Evolutionary conservation across 371 early-diverging fungal species (phyloP), one percentile per base, ranked within the genome.

Genomic region (Mucor mucedo): DNA sequence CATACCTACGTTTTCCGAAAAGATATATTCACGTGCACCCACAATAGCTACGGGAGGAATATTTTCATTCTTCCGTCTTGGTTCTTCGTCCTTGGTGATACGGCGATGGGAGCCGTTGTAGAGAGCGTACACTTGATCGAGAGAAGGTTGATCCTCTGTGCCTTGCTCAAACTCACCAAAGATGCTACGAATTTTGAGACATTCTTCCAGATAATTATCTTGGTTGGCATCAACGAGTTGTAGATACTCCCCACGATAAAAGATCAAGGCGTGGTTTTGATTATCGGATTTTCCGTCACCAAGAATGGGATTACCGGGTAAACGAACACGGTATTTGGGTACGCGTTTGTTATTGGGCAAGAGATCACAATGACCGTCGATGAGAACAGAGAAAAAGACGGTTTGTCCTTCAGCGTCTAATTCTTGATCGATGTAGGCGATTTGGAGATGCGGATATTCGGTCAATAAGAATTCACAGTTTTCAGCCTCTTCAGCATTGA

Each of bases 271-370:
- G 64, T 91, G 91, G 71, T 95, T 95, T 74, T 96, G 95, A 70
- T 95, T 95, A 69, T 95, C 95, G 0, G 93, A 89, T 78, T 95
- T 94, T 52, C 95, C 95, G 69, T 96, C 95, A 32, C 96, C 95
- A 13, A 96, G 76, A 63, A 95, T 92, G 2, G 95, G 94, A 66
- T 89, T 89, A 2, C 96, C 95, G 9, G 96, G 96, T 16, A 96
- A 78, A 52, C 88, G 85, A 30, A 95, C 83, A 27, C 88, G 84
- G 69, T 90, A 93, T 62, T 84, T 86, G 7, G 94, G 93, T 57
- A 75, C 78, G 48, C 93, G 87, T 50, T 82, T 82, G 28, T 89
- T 87, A 56, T 90, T 83, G 1, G 86, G 79, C 44, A 86, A 60
- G 21, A 84, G 33, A 35, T 87, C 86, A 50, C 91, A 92, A 55